These are phyloP conservation scores for Aurinia saxatilis DNA, from an alignment of 345 rosid species.

Conservation along the genomic window DNA sequence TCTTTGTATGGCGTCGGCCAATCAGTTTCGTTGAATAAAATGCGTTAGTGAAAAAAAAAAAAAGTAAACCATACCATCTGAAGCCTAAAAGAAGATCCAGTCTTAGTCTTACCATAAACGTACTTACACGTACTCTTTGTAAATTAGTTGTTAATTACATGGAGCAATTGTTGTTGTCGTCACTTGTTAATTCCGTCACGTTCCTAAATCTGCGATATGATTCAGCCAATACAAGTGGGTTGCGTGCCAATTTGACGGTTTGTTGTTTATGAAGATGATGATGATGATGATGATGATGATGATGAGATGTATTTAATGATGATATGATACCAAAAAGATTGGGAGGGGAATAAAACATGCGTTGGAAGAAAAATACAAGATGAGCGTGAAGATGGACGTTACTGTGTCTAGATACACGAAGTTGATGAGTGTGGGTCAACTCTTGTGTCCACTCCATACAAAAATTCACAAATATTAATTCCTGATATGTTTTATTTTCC, in stretches of 20 bases:
- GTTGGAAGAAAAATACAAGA: not conserved
- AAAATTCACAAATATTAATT: not conserved
- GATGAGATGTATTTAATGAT: not conserved
- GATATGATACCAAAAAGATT: not conserved
- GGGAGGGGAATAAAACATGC: slow-evolving; percentile 20
- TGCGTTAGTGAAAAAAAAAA: too few relatives aligned
- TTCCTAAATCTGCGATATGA: not conserved
- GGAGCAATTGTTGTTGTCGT: not conserved
- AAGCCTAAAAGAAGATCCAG: too few relatives aligned
- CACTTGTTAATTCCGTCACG: slow-evolving; percentile 12
- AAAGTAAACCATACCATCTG: too few relatives aligned
- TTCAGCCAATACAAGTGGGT: slow-evolving; percentile 5
- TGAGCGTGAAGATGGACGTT: not conserved
- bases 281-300: not conserved
- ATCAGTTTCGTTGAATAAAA: too few relatives aligned
- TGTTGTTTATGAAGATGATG: too few relatives aligned
- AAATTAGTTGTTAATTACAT: not conserved
- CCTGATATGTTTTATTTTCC: too few relatives aligned
- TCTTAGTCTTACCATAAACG: too few relatives aligned
- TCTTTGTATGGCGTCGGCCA: too few relatives aligned
- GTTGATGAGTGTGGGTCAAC: slow-evolving; percentile 20
- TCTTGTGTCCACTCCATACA: not conserved
- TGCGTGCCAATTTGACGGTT: not conserved
- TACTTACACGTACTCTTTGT: not conserved
- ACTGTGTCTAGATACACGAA: slow-evolving; percentile 8